Conservation (phyloP, 169 alveolate genomes). For the Miamiensis avidus region DNA sequence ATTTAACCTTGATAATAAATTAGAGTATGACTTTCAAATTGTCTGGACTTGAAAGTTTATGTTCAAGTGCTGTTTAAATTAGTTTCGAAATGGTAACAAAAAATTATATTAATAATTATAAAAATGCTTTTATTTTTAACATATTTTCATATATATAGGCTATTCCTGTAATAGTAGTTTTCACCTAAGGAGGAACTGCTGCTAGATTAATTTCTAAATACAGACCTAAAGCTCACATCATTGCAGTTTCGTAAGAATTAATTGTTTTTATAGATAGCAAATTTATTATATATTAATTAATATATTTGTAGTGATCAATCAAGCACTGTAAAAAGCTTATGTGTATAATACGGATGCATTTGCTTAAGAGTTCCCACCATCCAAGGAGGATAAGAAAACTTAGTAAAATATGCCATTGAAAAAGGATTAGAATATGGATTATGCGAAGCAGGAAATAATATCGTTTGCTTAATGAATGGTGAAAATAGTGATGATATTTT, state of each 20-base stretch:
- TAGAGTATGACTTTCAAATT: slow-evolving; percentile 82
- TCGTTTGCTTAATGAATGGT: not conserved
- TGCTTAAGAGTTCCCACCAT: slow-evolving; percentile 91
- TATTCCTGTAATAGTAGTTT: slow-evolving; percentile 87
- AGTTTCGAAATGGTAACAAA: slow-evolving; percentile 88
- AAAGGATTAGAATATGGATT: not conserved
- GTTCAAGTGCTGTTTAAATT: slow-evolving; percentile 90
- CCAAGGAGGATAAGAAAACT: slow-evolving; percentile 57
- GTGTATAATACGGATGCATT: slow-evolving; percentile 93
- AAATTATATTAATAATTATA: too few relatives aligned
- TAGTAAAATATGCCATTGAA: not conserved
- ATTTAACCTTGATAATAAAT: slow-evolving; percentile 64
- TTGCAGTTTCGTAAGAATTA: slow-evolving; percentile 91
- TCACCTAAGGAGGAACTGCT: slow-evolving; percentile 97
- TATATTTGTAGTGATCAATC: slow-evolving; percentile 83
- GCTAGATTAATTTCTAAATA: slow-evolving; percentile 97
- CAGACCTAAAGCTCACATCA: slow-evolving; percentile 93
- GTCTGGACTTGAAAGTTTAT: slow-evolving; percentile 87
- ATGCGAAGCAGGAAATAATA: not conserved
- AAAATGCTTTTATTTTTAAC: not conserved
- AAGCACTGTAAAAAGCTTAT: slow-evolving; percentile 87
- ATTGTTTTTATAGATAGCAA: too few relatives aligned
- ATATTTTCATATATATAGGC: not conserved
- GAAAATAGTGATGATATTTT: not conserved
- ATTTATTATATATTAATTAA: too few relatives aligned